Conservation (phyloP, 495 filamentous ascomycete species). For the Podospora australis region DNA sequence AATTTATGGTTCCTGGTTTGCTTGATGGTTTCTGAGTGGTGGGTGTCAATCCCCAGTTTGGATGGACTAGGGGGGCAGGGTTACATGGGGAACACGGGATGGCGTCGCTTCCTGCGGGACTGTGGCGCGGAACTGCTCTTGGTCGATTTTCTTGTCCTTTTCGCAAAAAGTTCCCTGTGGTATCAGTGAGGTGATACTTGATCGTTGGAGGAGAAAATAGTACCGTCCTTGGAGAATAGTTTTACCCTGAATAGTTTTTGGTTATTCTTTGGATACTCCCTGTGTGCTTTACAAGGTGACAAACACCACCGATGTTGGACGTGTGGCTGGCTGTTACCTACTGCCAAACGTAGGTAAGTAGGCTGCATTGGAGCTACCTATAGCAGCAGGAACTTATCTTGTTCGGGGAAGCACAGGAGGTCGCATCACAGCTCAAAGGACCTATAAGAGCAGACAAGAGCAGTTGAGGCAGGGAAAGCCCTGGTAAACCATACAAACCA, state of each 20-base stretch:
- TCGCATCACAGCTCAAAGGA: neutral
- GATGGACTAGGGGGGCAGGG: constrained; percentile 13
- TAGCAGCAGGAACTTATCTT: neutral
- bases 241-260: too few relatives aligned
- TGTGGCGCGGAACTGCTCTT: constrained; percentile 12
- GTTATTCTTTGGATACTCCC: too few relatives aligned
- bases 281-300: too few relatives aligned
- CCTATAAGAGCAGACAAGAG: neutral
- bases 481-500: neutral
- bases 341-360: too few relatives aligned
- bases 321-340: neutral
- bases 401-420: neutral
- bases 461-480: neutral
- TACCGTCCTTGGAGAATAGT: neutral
- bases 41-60: constrained; percentile 17
- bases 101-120: constrained; percentile 13
- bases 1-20: neutral
- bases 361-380: too few relatives aligned
- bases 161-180: neutral
- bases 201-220: neutral
- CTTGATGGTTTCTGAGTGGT: constrained; percentile 7
- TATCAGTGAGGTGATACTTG: neutral
- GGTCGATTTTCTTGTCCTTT: constrained; percentile 1
- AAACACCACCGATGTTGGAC: neutral
- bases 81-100: constrained; percentile 8